Conservation (phyloP, 305 asterid species). For the Stenogyne calaminthoides region DNA sequence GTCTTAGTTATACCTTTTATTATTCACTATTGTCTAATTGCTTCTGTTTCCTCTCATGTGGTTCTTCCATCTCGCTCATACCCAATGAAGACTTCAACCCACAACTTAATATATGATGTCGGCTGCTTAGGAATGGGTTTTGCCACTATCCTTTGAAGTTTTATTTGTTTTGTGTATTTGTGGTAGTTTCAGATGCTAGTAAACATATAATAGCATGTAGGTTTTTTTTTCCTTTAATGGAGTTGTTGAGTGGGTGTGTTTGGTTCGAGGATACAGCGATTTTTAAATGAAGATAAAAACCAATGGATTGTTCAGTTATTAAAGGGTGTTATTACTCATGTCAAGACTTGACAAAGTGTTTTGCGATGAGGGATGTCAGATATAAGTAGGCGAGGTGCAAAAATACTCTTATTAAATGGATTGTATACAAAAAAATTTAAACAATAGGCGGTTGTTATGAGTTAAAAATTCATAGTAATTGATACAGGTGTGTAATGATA, state of each 20-base stretch:
- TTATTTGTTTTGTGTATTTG: constrained; percentile 6
- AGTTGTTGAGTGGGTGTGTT: not conserved
- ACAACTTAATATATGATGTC: not conserved
- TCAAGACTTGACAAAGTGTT: not conserved
- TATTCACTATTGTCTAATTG: constrained; percentile 9
- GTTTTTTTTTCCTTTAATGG: not conserved
- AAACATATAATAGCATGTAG: not conserved
- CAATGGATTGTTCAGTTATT: not conserved
- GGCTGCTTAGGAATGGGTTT: not conserved
- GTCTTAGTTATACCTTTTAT: not conserved
- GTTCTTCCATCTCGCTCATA: not conserved
- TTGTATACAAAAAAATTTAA: not conserved
- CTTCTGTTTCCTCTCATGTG: constrained; percentile 12
- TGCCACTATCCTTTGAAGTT: not conserved
- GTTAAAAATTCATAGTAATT: not conserved
- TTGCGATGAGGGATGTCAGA: constrained; percentile 3
- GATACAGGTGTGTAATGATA: not conserved
- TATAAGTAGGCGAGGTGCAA: constrained; percentile 18
- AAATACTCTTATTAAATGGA: not conserved
- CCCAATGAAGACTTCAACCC: not conserved
- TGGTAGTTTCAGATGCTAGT: constrained; percentile 20
- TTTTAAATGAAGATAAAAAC: constrained; percentile 16
- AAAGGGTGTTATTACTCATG: not conserved
- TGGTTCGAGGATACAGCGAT: not conserved
- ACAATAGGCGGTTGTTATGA: not conserved